Evolutionary conservation across 73 alveolate species (phyloP), one percentile per base, ranked within the genome.

Genomic region (Strombidium stylifer): DNA sequence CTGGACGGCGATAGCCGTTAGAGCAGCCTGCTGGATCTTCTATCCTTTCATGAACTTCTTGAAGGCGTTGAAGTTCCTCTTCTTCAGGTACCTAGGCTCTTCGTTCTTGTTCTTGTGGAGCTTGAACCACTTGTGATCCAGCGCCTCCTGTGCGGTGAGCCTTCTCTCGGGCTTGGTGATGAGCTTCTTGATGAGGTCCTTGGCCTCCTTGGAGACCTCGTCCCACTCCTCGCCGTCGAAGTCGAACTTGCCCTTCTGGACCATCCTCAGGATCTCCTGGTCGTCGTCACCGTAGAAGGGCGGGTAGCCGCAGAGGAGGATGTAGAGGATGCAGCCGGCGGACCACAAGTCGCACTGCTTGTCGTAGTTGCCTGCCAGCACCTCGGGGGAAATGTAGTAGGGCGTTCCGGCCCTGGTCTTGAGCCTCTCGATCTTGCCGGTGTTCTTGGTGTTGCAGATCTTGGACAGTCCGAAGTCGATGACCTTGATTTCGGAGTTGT

Each of bases 91-190:
- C 16, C 57, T 72, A 3, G 57, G 24, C 62, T 74, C n/a, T n/a
- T n/a, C n/a, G n/a, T n/a, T n/a, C n/a, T n/a, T n/a, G n/a, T n/a
- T n/a, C n/a, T n/a, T n/a, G n/a, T n/a, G n/a, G 26, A 46, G 50
- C 49, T 57, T 85, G 25, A 90, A 57, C 93, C 94, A 90, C 16
- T 80, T 77, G 54, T 90, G 97, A 11, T 86, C 34, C 20, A 85
- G 62, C 32, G 94, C 97, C 52, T 86, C 85, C 23, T 45, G 73
- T 30, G 95, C 91, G 40, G 87, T 64, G 15, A 67, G 69, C 49
- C 96, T 51, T 35, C 58, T 61, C 45, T 69, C 90, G 21, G 93
- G 89, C 25, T 85, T 81, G 45, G 77, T 50, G 44, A 87, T 51
- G 64, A 87, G 61, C 28, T 76, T 70, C 32, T 40, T 48, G 28